A percentile compares a stretch with the other conserved stretches of the same genome.
Evolutionary conservation across 163 green algal genomes (phyloP).

Genomic region (Coccomyxa subellipsoidea): DNA sequence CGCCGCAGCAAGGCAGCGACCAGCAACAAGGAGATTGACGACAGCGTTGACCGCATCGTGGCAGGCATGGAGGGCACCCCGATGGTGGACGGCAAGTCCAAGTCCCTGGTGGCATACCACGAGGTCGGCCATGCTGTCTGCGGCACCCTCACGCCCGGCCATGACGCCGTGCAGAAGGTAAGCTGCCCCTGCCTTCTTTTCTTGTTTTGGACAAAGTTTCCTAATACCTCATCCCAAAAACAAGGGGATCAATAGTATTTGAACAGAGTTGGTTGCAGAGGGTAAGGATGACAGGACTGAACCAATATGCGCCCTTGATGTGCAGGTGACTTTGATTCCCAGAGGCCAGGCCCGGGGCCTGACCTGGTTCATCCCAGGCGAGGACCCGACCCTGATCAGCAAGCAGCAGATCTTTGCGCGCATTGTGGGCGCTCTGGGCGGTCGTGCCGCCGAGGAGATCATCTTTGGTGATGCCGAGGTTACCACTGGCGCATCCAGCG

Average conservation of each 20-base stretch:
- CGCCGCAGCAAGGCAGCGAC: constrained; percentile 80
- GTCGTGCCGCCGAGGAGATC: constrained; percentile 94
- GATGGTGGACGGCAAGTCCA: constrained; percentile 94
- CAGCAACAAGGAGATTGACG: constrained; percentile 79
- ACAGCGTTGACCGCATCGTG: constrained; percentile 87
- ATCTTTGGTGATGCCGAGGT: constrained; percentile 93
- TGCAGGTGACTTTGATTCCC: constrained; percentile 85
- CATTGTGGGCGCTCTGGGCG: constrained; percentile 91
- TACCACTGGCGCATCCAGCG: constrained; percentile 83
- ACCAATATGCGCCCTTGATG: too few relatives aligned
- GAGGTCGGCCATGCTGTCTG: constrained; percentile 97
- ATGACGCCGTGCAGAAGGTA: constrained; percentile 95
- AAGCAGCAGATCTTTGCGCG: constrained; percentile 95
- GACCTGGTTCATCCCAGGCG: constrained; percentile 96
- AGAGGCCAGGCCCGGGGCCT: constrained; percentile 91
- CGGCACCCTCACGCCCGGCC: constrained; percentile 82
- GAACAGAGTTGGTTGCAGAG: too few relatives aligned
- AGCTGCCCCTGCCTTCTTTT: not conserved
- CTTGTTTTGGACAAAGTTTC: too few relatives aligned
- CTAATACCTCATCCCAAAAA: too few relatives aligned
- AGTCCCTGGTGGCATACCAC: constrained; percentile 97
- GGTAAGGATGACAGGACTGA: too few relatives aligned
- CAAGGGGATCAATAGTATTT: too few relatives aligned
- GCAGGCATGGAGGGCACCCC: constrained; percentile 96
- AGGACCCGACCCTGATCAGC: constrained; percentile 94